Evolutionary conservation across 2,329 filamentous ascomycete species (phyloP), one percentile per base, ranked within the genome.

Genomic region (Cryphonectria radicalis): DNA sequence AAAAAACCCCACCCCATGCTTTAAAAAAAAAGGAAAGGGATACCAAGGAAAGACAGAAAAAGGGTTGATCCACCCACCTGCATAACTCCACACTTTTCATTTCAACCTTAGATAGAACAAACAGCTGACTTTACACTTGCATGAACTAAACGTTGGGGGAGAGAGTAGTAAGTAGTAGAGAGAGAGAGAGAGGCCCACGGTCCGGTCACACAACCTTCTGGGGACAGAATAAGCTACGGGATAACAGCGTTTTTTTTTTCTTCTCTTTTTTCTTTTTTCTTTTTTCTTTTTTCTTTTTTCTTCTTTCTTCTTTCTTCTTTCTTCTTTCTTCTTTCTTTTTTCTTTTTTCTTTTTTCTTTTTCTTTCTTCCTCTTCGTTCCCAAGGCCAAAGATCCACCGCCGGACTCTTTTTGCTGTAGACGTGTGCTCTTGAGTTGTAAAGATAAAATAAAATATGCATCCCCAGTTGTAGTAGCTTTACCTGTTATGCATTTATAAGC

Each of bases 81-180:
- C 62, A 64, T 46, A 17, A 32, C 62, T 14, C 62, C 62, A 46
- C 62, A 64, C 62, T 50, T 50, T 32, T 63, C 62, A 63, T 63
- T 14, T 63, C 62, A 19, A 19, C 10, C 4, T n/a, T 11, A 19
- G 25, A 35, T 3, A 25, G 11, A 19, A 28, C 13, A 11, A 11
- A 28, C n/a, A 14, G 25, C 25, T 28, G 53, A 32, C 25, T 28
- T 10, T 5, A 6, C 13, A 10, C 11, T 50, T 50, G 22, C 46
- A 50, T 50, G 7, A 10, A 11, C 7, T 7, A 40, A 50, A n/a
- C 8, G 46, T n/a, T 50, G 14, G 28, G 28, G 28, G 46, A n/a
- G 46, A 50, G 7, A 8, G 5, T 40, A 40, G 37, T 11, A 28
- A 1, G 28, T 28, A 28, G 28, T 28, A 28, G 28, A 28, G 28